Percentiles rank a stretch among this genome's conserved stretches.
phyloP scores from a whole-genome alignment of 1,284 basidiomycete species.

The Austroboletus niveus region DNA sequence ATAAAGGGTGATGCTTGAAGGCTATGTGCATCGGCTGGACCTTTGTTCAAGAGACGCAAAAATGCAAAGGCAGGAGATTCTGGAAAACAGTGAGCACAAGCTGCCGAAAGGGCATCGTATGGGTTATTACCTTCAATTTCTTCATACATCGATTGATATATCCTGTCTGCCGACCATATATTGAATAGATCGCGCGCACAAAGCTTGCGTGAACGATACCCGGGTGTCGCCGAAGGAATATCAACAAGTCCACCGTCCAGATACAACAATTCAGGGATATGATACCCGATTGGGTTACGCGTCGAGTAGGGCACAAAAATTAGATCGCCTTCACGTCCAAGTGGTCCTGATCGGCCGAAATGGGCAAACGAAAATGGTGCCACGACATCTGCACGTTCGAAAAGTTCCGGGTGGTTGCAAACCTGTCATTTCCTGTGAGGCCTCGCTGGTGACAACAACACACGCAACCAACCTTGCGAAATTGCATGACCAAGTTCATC shows the following conservation, averaged over 20 bases:
- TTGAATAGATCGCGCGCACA: slow-evolving; percentile 77
- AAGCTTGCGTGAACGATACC: slow-evolving; percentile 57
- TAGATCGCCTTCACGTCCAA: slow-evolving; percentile 84
- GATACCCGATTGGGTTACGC: slow-evolving; percentile 81
- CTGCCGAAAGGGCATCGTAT: not conserved
- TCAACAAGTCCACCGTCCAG: slow-evolving; percentile 75
- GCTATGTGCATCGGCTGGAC: slow-evolving; percentile 62
- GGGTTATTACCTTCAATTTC: slow-evolving; percentile 48
- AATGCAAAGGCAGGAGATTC: slow-evolving; percentile 69
- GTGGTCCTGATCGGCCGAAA: slow-evolving; percentile 80
- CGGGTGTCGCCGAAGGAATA: slow-evolving; percentile 60
- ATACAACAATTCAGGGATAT: slow-evolving; percentile 78
- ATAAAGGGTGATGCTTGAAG: slow-evolving; percentile 61
- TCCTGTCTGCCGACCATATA: slow-evolving; percentile 88
- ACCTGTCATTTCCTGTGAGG: slow-evolving; percentile 51
- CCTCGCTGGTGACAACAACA: not conserved
- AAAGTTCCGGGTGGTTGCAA: slow-evolving; percentile 98
- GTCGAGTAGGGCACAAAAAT: slow-evolving; percentile 84
- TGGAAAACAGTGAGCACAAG: slow-evolving; percentile 18
- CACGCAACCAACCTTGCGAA: slow-evolving; percentile 74
- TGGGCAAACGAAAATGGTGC: slow-evolving; percentile 89
- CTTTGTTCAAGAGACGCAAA: slow-evolving; percentile 64
- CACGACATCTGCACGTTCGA: slow-evolving; percentile 95
- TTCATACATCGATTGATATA: slow-evolving; percentile 69
- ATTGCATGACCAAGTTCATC: slow-evolving; percentile 99